Evolutionary conservation across 257 asterid species (phyloP).

Genomic region (Nicotiana attenuata): DNA sequence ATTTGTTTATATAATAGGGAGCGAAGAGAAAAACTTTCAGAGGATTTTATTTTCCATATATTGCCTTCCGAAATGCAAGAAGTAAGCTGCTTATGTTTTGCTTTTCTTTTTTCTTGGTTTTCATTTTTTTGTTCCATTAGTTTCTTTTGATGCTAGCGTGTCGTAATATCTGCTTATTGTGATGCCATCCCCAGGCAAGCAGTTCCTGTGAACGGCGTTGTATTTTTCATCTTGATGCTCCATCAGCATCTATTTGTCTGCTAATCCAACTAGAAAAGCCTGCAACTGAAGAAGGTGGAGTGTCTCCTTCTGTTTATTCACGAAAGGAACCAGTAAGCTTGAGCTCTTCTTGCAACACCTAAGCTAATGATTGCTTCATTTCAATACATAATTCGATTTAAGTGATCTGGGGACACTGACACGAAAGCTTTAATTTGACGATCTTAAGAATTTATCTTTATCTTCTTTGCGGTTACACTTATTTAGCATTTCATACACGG

Average conservation of each 20-base stretch:
- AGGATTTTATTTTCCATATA: slow-evolving; percentile 77
- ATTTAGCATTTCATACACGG: not conserved
- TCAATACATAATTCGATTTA: not conserved
- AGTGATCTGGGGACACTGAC: not conserved
- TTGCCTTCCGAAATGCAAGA: slow-evolving; percentile 70
- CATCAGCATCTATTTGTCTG: slow-evolving; percentile 94
- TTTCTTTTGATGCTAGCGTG: slow-evolving; percentile 3
- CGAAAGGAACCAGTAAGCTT: slow-evolving; percentile 97
- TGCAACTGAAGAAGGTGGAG: slow-evolving; percentile 98
- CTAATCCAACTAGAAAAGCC: slow-evolving; percentile 97
- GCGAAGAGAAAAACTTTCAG: slow-evolving; percentile 99
- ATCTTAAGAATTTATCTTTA: not conserved
- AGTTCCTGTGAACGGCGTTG: slow-evolving; percentile 64
- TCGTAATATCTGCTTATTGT: slow-evolving; percentile 4
- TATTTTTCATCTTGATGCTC: slow-evolving; percentile 85
- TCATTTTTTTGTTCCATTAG: not conserved
- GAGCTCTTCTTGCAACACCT: slow-evolving; percentile 6
- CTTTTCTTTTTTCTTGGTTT: slow-evolving; percentile 9
- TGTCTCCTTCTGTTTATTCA: slow-evolving; percentile 91
- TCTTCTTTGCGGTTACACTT: not conserved
- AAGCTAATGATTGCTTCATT: slow-evolving; percentile 15
- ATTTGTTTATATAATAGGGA: slow-evolving; percentile 96
- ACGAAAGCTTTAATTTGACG: not conserved
- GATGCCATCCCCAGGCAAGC: slow-evolving; percentile 43
- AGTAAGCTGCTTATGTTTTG: slow-evolving; percentile 46